These are phyloP conservation scores for Guillardia theta DNA, from an alignment of 78 protist species.

Conservation along the genomic window DNA sequence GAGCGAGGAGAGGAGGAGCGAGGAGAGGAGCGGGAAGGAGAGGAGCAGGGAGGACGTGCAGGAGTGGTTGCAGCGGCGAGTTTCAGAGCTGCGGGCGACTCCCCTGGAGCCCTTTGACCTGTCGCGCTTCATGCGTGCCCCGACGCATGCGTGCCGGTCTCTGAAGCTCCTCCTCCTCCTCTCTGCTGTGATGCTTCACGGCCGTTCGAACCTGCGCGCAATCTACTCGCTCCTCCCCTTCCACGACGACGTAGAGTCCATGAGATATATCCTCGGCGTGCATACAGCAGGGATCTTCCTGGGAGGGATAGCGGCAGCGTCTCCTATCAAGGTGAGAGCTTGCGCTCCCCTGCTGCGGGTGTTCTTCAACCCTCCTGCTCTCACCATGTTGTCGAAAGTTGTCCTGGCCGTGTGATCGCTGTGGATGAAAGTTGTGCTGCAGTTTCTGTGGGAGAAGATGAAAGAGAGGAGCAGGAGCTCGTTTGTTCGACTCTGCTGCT, in stretches of 20 bases:
- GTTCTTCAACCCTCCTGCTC: background rate
- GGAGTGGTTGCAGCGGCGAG: background rate
- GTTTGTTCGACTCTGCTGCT: background rate
- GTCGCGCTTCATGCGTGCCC: background rate
- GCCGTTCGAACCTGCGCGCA: background rate
- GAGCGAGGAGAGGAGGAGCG: too few species aligned
- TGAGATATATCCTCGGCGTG: background rate
- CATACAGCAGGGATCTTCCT: background rate
- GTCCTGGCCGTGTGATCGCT: background rate
- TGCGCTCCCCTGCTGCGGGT: background rate
- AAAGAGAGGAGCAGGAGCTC: background rate
- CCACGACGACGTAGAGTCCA: conserved; percentile 23
- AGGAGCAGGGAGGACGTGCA: background rate
- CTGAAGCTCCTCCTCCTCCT: background rate
- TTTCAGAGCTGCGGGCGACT: background rate
- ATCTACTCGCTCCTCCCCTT: background rate
- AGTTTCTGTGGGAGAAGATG: background rate
- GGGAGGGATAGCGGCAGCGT: background rate
- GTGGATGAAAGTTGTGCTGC: background rate
- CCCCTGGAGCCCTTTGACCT: background rate
- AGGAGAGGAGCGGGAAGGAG: too few species aligned
- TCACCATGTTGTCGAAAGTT: background rate
- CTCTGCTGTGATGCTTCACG: background rate
- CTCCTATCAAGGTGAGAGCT: background rate
- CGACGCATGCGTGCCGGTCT: background rate